A percentile compares a stretch with the other conserved stretches of the same genome.
Evolutionary conservation across 306 rosid species (phyloP).

Genomic region (Medicago lupulina): DNA sequence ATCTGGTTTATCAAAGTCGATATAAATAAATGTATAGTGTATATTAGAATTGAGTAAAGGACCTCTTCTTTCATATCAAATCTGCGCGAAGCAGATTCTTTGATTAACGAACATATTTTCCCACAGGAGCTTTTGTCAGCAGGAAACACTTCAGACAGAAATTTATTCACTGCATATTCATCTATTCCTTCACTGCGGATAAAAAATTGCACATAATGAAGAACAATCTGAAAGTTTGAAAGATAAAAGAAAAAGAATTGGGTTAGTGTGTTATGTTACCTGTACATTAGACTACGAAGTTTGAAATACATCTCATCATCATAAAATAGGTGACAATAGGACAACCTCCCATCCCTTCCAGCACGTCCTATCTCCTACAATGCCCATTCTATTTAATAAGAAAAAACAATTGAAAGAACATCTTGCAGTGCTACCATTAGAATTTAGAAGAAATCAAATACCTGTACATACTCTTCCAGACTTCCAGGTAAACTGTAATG

Average conservation of each 20-base stretch:
- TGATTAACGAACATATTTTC: slow-evolving; percentile 68
- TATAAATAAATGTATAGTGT: slow-evolving; percentile 33
- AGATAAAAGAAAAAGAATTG: slow-evolving; percentile 14
- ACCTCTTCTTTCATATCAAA: slow-evolving; percentile 98
- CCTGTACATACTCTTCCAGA: slow-evolving; percentile 97
- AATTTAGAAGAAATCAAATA: slow-evolving; percentile 45
- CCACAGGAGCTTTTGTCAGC: slow-evolving; percentile 58
- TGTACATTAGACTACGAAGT: slow-evolving; percentile 88
- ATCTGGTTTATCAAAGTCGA: slow-evolving; percentile 28
- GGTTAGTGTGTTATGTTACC: slow-evolving; percentile 50
- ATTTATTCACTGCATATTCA: slow-evolving; percentile 80
- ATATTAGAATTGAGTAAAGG: slow-evolving; percentile 42
- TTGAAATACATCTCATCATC: slow-evolving; percentile 77
- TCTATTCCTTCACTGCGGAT: slow-evolving; percentile 89
- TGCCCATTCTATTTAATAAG: slow-evolving; percentile 33
- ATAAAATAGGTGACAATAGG: slow-evolving; percentile 82
- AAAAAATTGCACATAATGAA: slow-evolving; percentile 35
- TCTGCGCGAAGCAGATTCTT: slow-evolving; percentile 84
- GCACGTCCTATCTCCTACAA: slow-evolving; percentile 93
- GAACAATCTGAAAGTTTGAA: slow-evolving; percentile 20
- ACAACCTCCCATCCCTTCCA: slow-evolving; percentile 89
- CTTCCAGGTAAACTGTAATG: slow-evolving; percentile 96
- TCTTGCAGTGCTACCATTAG: slow-evolving; percentile 15
- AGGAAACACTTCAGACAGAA: slow-evolving; percentile 73
- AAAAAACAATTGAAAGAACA: slow-evolving; percentile 37